Percentiles rank a stretch among this genome's conserved stretches.
Conservation (phyloP, 305 asterid species). For the Rubia balearica region DNA sequence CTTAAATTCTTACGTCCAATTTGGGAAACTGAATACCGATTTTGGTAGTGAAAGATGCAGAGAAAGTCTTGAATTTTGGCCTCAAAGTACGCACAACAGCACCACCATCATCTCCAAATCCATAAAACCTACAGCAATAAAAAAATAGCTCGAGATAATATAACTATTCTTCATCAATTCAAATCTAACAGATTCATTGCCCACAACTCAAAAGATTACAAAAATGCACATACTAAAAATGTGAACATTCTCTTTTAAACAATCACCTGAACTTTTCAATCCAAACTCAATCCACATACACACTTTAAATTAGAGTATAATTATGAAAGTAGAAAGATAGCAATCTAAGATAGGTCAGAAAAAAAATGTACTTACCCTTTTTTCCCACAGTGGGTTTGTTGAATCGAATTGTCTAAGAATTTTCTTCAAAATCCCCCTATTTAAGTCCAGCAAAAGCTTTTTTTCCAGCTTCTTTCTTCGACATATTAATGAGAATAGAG, state of each 20-base stretch:
- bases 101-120: conserved; percentile 79
- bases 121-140: conserved; percentile 43
- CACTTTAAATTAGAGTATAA: neutral
- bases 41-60: conserved; percentile 48
- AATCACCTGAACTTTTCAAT: neutral
- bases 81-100: conserved; percentile 54
- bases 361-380: conserved; percentile 50
- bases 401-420: conserved; percentile 81
- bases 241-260: neutral
- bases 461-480: conserved; percentile 77
- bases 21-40: conserved; percentile 53
- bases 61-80: conserved; percentile 59
- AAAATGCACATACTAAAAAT: too few species aligned
- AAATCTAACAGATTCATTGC: neutral
- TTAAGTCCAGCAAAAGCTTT: conserved; percentile 76
- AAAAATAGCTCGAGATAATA: neutral
- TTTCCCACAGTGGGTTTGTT: conserved; percentile 60
- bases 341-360: neutral
- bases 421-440: conserved; percentile 81
- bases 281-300: neutral
- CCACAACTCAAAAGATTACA: too few species aligned
- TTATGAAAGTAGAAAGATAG: too few species aligned
- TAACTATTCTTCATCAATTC: neutral
- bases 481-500: conserved; percentile 79
- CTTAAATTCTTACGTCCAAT: conserved; percentile 46